Percentiles rank a stretch among this genome's conserved stretches.
These are phyloP conservation scores for Pichia sp. DNA, from an alignment of 1,139 yeast genomes.

Conservation along the genomic window DNA sequence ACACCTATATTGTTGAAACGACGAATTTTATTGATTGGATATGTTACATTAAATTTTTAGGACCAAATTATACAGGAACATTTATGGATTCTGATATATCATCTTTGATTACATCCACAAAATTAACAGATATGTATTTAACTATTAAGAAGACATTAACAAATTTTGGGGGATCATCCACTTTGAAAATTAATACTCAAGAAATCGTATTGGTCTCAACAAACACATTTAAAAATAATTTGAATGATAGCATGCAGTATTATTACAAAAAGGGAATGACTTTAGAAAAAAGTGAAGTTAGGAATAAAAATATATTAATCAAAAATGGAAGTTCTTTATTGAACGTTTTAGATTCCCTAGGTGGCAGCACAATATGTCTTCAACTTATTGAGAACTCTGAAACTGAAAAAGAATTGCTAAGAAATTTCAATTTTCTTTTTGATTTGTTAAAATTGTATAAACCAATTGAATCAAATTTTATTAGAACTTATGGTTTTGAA, in stretches of 20 bases:
- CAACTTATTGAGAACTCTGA: constrained; percentile 31
- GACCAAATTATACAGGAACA: constrained; percentile 34
- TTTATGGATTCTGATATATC: constrained; percentile 33
- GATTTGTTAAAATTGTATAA: constrained; percentile 28
- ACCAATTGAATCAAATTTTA: constrained; percentile 32
- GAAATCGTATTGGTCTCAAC: background rate
- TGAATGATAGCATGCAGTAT: background rate
- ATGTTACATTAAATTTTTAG: constrained; percentile 32
- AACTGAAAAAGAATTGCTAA: constrained; percentile 22
- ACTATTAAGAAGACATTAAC: background rate
- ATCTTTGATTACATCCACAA: constrained; percentile 31
- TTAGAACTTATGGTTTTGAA: constrained; percentile 37
- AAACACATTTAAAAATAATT: no score
- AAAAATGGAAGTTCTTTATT: constrained; percentile 24
- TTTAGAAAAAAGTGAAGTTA: background rate
- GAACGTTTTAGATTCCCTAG: constrained; percentile 33
- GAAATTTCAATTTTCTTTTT: constrained; percentile 30
- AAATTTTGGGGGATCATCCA: no score
- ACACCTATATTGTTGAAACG: constrained; percentile 25
- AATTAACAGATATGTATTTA: constrained; percentile 19
- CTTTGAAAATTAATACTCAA: background rate
- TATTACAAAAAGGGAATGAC: background rate
- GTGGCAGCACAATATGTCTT: constrained; percentile 32
- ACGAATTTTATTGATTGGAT: constrained; percentile 33
- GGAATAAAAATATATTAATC: background rate